Base-by-base conservation (phyloP, 2,329 filamentous ascomycete species). In the Cytospora schulzeri region DNA sequence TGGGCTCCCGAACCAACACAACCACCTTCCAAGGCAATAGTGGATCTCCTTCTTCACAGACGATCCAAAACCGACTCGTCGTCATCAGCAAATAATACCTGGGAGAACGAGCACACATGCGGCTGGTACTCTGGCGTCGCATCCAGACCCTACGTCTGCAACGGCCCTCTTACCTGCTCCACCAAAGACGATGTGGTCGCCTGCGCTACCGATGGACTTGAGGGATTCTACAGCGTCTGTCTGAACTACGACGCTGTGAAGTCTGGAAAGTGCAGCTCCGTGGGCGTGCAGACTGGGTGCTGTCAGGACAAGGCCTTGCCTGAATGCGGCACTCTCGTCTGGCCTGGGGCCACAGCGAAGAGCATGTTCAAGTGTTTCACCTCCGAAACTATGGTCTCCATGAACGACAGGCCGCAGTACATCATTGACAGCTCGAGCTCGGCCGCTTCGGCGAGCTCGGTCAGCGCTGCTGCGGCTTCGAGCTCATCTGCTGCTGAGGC, bases 261-360 rank as follows among this genome's bases (percentile, higher is more conserved):
- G 55, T 64, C 68, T 1, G 73, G 74, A 11, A 70, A 68, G 6
- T 79, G 77, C 63, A 60, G 55, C 0, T 71, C 66, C 17, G 60
- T 71, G 15, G 72, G 70, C 0, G 24, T 70, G 0, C 65, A 69
- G 15, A 76, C 76, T 0, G 77, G 76, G 15, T 78, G 77, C 69
- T 79, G 77, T 74, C 76, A 70, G 69, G 74, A 72, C 19, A 38
- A 41, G 38, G 33, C 33, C 48, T 26, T 19, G 38, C 54, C 31
- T 1, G 74, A 73, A 14, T 79, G 77, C 68, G 74, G 73, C 3
- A 78, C 75, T 0, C 77, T 74, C 61, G 59, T 78, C 55, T 79
- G 77, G 76, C 73, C 74, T 0, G 76, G 74, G 50, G 22, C 68
- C 1, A 72, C 76, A 0, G 60, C 69, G 4, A 72, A 73, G 24